Base-by-base conservation (phyloP, 176 grass and related monocot genomes). In the Musa itinerans region DNA sequence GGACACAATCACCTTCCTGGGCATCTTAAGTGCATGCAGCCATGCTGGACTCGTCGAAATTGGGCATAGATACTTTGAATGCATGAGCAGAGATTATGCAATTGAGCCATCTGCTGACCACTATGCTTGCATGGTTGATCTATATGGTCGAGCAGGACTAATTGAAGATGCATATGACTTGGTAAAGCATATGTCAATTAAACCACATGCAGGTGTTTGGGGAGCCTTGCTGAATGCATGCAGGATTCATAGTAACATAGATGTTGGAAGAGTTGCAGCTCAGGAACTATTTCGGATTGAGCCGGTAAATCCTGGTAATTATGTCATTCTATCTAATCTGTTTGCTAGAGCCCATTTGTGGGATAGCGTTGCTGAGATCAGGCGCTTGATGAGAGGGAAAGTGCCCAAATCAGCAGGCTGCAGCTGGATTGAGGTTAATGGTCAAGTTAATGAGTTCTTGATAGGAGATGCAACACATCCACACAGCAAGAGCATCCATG, bases 181-280 rank as follows among this genome's bases (percentile, higher is more conserved):
- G 9, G 73, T 83, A 34, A 76, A 81, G 63, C 43, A 48, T 14
- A 84, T 94, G 87, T 49, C 85, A 25, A n/a, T 90, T 51, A 79
- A 81, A 66, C 87, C 83, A 63, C 84, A 90, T 83, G 89, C 80
- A 63, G 91, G 87, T 81, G 83, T 90, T 7, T 94, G 87, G 91
- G 87, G 91, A 72, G 82, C 85, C 68, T 90, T 94, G 81, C 78
- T 94, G 19, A 88, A 88, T 79, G 87, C 91, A 13, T 94, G 85
- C 73, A 81, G 77, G 62, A 86, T 83, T 50, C 80, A 90, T 83
- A 72, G 85, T 67, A 22, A 86, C 53, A 15, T 80, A 58, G 68
- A 82, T 65, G 52, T 86, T 1, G 83, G 85, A 25, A 76, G 73
- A 78, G 78, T 85, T 7, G 85, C 85, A 10, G 85, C 78, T 5